Evolutionary conservation across 306 rosid genomes (phyloP).

Genomic region (Arachis stenosperma): DNA sequence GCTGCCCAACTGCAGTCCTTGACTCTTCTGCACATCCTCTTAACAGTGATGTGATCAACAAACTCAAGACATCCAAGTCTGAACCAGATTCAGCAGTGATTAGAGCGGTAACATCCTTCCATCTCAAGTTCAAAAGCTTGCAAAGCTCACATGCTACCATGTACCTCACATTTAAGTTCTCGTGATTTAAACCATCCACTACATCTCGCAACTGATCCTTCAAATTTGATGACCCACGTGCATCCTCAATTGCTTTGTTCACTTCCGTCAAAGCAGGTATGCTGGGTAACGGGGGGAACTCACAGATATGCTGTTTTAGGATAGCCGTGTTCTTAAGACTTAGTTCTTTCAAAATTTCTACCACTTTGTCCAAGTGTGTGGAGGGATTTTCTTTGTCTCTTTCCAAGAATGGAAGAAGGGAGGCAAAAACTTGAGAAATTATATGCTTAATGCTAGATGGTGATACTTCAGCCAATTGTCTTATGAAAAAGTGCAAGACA

Average conservation of each 20-base stretch:
- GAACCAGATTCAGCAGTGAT: constrained; percentile 77
- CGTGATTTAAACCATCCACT: constrained; percentile 92
- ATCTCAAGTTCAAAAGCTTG: constrained; percentile 79
- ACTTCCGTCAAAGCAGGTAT: constrained; percentile 75
- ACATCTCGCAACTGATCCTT: constrained; percentile 76
- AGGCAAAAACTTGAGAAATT: constrained; percentile 91
- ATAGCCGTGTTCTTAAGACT: constrained; percentile 65
- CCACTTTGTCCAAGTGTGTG: constrained; percentile 74
- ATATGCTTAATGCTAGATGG: constrained; percentile 89
- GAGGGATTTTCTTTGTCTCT: constrained; percentile 75
- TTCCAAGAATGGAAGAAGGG: constrained; percentile 89
- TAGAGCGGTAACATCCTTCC: constrained; percentile 74
- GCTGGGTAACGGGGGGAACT: constrained; percentile 88
- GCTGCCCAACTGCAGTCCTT: constrained; percentile 81
- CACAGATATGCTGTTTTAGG: constrained; percentile 69
- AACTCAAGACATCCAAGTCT: constrained; percentile 85
- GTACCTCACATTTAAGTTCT: constrained; percentile 91
- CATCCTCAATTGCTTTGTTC: constrained; percentile 78
- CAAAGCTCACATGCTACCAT: constrained; percentile 85
- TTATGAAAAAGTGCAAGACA: constrained; percentile 77
- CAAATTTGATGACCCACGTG: constrained; percentile 82
- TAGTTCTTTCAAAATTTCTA: constrained; percentile 79
- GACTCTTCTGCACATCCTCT: constrained; percentile 96
- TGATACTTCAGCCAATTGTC: constrained; percentile 71
- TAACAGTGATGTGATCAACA: constrained; percentile 74